phyloP scores from a whole-genome alignment of 768 basidiomycete genomes.

The Boletus fagicola region DNA sequence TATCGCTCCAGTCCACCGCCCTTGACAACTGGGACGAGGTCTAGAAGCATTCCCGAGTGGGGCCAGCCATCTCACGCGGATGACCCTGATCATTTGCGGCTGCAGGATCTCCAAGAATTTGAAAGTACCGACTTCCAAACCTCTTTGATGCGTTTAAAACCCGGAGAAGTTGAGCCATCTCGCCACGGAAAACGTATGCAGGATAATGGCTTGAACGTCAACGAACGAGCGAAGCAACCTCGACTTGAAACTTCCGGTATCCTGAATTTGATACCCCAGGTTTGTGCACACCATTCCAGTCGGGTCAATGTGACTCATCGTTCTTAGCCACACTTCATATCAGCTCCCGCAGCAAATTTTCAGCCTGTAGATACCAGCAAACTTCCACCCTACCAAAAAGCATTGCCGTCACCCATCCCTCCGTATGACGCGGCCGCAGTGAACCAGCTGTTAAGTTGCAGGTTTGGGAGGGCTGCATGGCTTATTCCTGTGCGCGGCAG shows the following conservation, averaged over 20 bases:
- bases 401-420: conserved; percentile 37
- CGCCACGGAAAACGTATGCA: conserved; percentile 11
- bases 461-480: conserved; percentile 50
- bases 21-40: not conserved
- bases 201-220: not conserved
- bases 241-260: conserved; percentile 38
- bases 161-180: not conserved
- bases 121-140: conserved; percentile 33
- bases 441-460: conserved; percentile 24
- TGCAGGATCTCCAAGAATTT: conserved; percentile 47
- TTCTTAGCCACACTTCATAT: conserved; percentile 26
- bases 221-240: conserved; percentile 31
- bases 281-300: conserved; percentile 25
- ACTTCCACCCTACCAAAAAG: conserved; percentile 36
- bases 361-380: conserved; percentile 20
- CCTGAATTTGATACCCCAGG: conserved; percentile 44
- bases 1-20: conserved; percentile 24
- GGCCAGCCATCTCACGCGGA: conserved; percentile 28
- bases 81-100: conserved; percentile 36
- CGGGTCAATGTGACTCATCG: conserved; percentile 11
- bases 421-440: conserved; percentile 36
- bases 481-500: conserved; percentile 55
- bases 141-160: conserved; percentile 1
- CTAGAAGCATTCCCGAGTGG: conserved; percentile 38
- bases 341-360: conserved; percentile 14